Evolutionary conservation across 345 rosid genomes (phyloP).

Genomic region (Chamaenerion angustifolium): DNA sequence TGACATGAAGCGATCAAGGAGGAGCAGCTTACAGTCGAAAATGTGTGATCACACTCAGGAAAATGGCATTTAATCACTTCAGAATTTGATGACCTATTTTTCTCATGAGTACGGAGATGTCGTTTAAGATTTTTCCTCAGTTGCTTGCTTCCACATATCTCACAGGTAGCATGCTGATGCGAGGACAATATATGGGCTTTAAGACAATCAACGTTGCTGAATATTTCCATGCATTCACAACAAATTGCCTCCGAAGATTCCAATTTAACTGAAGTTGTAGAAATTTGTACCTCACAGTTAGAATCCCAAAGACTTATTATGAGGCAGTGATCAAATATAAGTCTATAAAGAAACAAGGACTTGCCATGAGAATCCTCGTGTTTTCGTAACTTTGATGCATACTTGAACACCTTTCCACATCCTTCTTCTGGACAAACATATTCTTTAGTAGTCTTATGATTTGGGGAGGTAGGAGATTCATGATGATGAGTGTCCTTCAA

Average conservation of each 20-base stretch:
- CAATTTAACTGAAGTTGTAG: slow-evolving; percentile 42
- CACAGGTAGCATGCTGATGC: slow-evolving; percentile 50
- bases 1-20: no score
- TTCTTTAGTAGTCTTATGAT: slow-evolving; percentile 15
- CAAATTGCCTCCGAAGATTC: slow-evolving; percentile 67
- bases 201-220: slow-evolving; percentile 56
- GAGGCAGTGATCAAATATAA: not conserved
- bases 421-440: slow-evolving; percentile 54
- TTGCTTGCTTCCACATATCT: slow-evolving; percentile 50
- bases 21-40: slow-evolving; percentile 40
- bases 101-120: slow-evolving; percentile 52
- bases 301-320: no score
- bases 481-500: slow-evolving; percentile 33
- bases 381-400: slow-evolving; percentile 39
- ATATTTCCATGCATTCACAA: slow-evolving; percentile 68
- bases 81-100: slow-evolving; percentile 13
- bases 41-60: slow-evolving; percentile 47
- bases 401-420: slow-evolving; percentile 67
- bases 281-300: not conserved
- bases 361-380: slow-evolving; percentile 78
- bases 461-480: slow-evolving; percentile 9
- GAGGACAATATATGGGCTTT: slow-evolving; percentile 45
- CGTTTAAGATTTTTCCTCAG: slow-evolving; percentile 68
- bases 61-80: slow-evolving; percentile 39
- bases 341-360: slow-evolving; percentile 4